Percentiles rank a stretch among this genome's conserved stretches.
These are phyloP conservation scores for Pythium guiyangense DNA, from an alignment of 352 stramenopile species.

Conservation along the genomic window DNA sequence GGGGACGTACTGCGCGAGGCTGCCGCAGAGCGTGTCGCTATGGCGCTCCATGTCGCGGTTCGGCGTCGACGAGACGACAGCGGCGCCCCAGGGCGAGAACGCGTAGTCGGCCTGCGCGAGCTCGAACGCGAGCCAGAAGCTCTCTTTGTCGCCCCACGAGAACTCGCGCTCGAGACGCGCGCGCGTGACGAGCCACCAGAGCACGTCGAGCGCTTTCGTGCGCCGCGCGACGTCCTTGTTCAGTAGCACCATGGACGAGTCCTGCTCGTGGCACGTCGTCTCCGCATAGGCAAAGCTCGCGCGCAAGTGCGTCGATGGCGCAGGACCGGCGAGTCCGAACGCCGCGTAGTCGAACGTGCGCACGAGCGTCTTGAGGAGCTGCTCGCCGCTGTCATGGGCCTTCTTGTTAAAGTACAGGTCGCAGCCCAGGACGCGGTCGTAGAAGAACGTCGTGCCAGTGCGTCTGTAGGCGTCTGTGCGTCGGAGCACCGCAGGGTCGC, in stretches of 20 bases:
- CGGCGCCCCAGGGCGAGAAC: constrained; percentile 45
- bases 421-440: constrained; percentile 49
- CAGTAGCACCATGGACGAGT: constrained; percentile 48
- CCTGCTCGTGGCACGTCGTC: constrained; percentile 51
- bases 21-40: constrained; percentile 32
- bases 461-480: constrained; percentile 27
- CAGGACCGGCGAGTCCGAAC: constrained; percentile 23
- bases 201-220: constrained; percentile 24
- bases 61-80: constrained; percentile 27
- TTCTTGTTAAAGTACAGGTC: constrained; percentile 45
- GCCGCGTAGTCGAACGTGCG: constrained; percentile 48
- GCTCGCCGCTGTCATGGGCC: constrained; percentile 20
- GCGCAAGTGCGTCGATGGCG: constrained; percentile 33
- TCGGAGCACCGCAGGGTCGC: constrained; percentile 36
- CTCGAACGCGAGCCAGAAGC: constrained; percentile 50
- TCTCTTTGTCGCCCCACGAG: constrained; percentile 46
- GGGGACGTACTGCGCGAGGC: constrained; percentile 36
- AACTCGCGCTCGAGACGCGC: constrained; percentile 28
- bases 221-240: constrained; percentile 21
- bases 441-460: constrained; percentile 64
- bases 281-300: constrained; percentile 37
- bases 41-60: constrained; percentile 33
- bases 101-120: constrained; percentile 39
- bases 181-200: constrained; percentile 34
- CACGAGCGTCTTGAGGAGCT: constrained; percentile 46